phyloP scores from a whole-genome alignment of 768 basidiomycete species.

The Gautieria morchelliformis region DNA sequence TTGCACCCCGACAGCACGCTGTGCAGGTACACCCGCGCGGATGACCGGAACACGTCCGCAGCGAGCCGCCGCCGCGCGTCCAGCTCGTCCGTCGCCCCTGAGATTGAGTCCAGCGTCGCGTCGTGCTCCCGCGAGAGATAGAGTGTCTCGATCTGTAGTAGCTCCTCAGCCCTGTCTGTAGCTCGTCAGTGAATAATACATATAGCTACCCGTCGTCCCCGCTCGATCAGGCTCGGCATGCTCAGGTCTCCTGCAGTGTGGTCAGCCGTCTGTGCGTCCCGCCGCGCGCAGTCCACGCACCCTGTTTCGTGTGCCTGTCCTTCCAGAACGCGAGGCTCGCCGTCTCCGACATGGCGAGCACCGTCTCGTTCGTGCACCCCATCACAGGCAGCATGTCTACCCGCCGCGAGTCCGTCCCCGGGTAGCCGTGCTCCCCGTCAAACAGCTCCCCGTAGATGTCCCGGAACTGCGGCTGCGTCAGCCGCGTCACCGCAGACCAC shows the following conservation, averaged over 20 bases:
- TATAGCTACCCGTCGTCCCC: constrained; percentile 25
- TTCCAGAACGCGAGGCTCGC: constrained; percentile 63
- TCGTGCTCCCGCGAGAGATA: constrained; percentile 9
- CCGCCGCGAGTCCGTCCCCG: constrained; percentile 19
- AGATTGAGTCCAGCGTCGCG: background rate
- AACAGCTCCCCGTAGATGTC: constrained; percentile 48
- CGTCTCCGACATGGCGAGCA: constrained; percentile 72
- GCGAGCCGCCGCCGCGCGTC: constrained; percentile 26
- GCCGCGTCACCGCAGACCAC: constrained; percentile 66
- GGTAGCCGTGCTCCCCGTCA: constrained; percentile 27
- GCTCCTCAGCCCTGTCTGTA: background rate
- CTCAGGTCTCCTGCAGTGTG: constrained; percentile 32
- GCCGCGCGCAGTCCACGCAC: constrained; percentile 13
- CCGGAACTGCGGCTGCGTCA: constrained; percentile 47
- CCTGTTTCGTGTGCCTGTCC: constrained; percentile 25
- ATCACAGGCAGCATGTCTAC: constrained; percentile 75
- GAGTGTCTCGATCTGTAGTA: background rate
- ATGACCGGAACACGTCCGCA: constrained; percentile 54
- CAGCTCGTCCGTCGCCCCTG: constrained; percentile 14
- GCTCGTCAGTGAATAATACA: too few species aligned
- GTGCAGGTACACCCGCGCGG: constrained; percentile 66
- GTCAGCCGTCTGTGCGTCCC: background rate
- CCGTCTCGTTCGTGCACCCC: constrained; percentile 75
- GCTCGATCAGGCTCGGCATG: constrained; percentile 47
- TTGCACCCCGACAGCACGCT: constrained; percentile 67